Percentiles rank a stretch among this genome's conserved stretches.
These are phyloP conservation scores for Orychophragmus violaceus DNA, from an alignment of 345 rosid species.

Conservation along the genomic window DNA sequence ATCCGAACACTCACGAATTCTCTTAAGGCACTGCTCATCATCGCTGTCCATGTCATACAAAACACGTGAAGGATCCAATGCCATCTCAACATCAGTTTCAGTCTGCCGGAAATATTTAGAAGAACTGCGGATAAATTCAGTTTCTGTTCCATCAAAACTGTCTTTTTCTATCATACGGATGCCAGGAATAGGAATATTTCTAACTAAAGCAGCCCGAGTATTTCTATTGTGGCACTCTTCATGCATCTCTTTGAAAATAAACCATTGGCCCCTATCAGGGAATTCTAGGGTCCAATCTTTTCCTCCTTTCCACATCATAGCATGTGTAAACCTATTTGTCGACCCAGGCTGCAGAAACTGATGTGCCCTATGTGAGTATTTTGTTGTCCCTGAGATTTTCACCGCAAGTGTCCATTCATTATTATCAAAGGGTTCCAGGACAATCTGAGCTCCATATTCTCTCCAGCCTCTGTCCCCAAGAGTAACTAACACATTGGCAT, in stretches of 20 bases:
- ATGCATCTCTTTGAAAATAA: constrained; percentile 92
- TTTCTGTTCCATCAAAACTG: constrained; percentile 46
- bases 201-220: constrained; percentile 72
- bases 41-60: constrained; percentile 96
- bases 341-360: constrained; percentile 95
- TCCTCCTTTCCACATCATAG: constrained; percentile 99
- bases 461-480: constrained; percentile 89
- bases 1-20: constrained; percentile 38
- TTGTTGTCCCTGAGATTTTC: constrained; percentile 60
- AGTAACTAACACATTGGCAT: constrained; percentile 68
- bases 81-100: constrained; percentile 91
- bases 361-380: constrained; percentile 78
- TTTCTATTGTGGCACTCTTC: constrained; percentile 93
- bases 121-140: constrained; percentile 42
- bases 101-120: constrained; percentile 66
- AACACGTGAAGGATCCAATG: constrained; percentile 65
- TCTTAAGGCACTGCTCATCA: constrained; percentile 65
- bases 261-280: constrained; percentile 89
- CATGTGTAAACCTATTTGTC: constrained; percentile 87
- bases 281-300: constrained; percentile 94
- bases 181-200: constrained; percentile 94
- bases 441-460: constrained; percentile 69
- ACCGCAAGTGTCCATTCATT: constrained; percentile 95
- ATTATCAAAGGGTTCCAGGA: constrained; percentile 67
- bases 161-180: constrained; percentile 63